Conservation (phyloP, 306 rosid species). For the Abrus pulchellus region DNA sequence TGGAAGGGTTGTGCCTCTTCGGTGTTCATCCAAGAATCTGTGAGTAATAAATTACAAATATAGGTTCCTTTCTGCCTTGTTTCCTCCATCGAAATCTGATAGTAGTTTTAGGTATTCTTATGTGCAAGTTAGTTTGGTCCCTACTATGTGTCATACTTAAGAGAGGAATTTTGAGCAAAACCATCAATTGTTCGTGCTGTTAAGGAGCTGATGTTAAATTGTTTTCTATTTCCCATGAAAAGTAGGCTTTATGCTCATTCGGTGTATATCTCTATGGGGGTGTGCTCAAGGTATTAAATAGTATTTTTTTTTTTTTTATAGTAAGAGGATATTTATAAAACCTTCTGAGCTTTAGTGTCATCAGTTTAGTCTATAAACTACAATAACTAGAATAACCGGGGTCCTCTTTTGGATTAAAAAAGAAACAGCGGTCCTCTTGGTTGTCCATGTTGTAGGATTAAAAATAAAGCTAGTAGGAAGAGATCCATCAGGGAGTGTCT, state of each 20-base stretch:
- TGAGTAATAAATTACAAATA: slow-evolving; percentile 52
- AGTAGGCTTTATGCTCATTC: slow-evolving; percentile 8
- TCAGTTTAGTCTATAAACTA: slow-evolving; percentile 1
- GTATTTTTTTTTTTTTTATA: slow-evolving; percentile 7
- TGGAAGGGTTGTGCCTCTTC: slow-evolving; percentile 94
- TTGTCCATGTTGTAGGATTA: not conserved
- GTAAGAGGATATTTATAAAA: slow-evolving; percentile 18
- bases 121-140: too few relatives aligned
- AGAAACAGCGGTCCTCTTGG: slow-evolving; percentile 9
- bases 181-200: too few relatives aligned
- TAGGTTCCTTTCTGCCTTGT: not conserved
- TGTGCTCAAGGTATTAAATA: not conserved
- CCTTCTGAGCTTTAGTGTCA: slow-evolving; percentile 20
- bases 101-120: not conserved
- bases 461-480: slow-evolving; percentile 15
- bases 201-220: too few relatives aligned
- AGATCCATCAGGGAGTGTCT: slow-evolving; percentile 16
- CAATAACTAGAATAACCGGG: not conserved
- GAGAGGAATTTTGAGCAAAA: too few relatives aligned
- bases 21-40: slow-evolving; percentile 87
- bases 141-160: too few relatives aligned
- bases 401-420: slow-evolving; percentile 8
- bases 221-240: not conserved
- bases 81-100: slow-evolving; percentile 11
- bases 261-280: not conserved